Evolutionary conservation across 1,139 yeast species (phyloP), one percentile per base, ranked within the genome.

Genomic region (Candida buenavistaensis): DNA sequence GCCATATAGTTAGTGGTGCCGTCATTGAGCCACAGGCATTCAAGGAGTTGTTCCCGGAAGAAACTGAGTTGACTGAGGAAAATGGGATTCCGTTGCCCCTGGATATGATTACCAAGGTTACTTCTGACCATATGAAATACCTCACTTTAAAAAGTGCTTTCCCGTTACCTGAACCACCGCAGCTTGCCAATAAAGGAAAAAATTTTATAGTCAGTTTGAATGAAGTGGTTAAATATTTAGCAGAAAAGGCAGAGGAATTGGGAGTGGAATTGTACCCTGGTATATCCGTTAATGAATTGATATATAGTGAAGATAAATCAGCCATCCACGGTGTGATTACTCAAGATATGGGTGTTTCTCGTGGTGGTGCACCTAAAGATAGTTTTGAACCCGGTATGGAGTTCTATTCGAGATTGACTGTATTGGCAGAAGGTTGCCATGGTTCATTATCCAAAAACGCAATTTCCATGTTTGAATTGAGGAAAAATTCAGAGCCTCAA

Each of bases 261-360:
- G 98, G 97, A 1, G 96, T 92, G 15, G 98, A 92, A 57, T 66
- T 92, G 13, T 92, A 90, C 55, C 95, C 97, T 2, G 90, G 94
- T 3, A 86, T 94, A 34, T 70, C 96, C 0, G 97, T 90, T n/a
- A 72, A 83, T 35, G 96, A 89, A 52, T 64, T 92, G 3, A 62
- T 90, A 1, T 89, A 78, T 54, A 54, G 52, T 36, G 75, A 73
- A 23, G 65, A 73, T 21, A 82, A 82, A 2, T 73, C 74, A 21
- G 66, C 73, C 8, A 86, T 92, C 19, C 74, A 73, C 45, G 98
- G 98, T 39, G 92, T 92, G 5, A 96, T 96, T 4, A 92, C 98
- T 2, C 83, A 83, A 49, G 98, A 92, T 57, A 76, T 83, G 79
- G 98, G 98, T 9, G 65, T 90, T 11, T 75, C 81, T 32, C 81